A percentile compares a stretch with the other conserved stretches of the same genome.
phyloP scores from a whole-genome alignment of 176 grass and related monocot genomes.

The Secale cereale region DNA sequence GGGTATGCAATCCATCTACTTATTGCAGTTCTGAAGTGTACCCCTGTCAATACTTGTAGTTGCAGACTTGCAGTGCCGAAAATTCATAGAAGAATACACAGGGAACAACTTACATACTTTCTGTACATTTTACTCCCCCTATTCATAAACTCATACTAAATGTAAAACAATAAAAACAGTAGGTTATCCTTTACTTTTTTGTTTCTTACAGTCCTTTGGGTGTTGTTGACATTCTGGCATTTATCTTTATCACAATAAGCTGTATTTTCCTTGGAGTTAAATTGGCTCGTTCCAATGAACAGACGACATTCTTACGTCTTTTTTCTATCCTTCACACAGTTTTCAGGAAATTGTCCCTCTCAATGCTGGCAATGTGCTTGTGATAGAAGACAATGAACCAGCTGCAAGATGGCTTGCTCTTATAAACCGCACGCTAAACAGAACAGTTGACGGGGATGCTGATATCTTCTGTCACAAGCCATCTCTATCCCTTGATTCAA shows the following conservation, averaged over 20 bases:
- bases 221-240: slow-evolving; percentile 11
- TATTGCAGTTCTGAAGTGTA: slow-evolving; percentile 1
- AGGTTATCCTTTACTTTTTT: not conserved
- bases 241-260: not conserved
- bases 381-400: slow-evolving; percentile 84
- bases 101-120: not conserved
- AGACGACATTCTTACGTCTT: not conserved
- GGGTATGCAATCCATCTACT: slow-evolving; percentile 50
- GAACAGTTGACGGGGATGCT: slow-evolving; percentile 29
- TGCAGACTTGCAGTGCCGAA: not conserved
- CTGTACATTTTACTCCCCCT: not conserved
- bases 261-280: not conserved
- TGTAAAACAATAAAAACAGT: not conserved
- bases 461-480: slow-evolving; percentile 45
- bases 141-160: not conserved
- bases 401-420: slow-evolving; percentile 78
- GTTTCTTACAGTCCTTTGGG: not conserved
- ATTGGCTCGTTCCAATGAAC: not conserved
- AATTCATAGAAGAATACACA: not conserved
- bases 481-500: slow-evolving; percentile 48
- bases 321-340: slow-evolving; percentile 44
- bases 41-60: not conserved
- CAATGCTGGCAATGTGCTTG: slow-evolving; percentile 89
- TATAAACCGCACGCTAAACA: slow-evolving; percentile 58
- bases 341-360: slow-evolving; percentile 99